Evolutionary conservation across 1,284 basidiomycete species (phyloP).

Genomic region (Meripilus lineatus): DNA sequence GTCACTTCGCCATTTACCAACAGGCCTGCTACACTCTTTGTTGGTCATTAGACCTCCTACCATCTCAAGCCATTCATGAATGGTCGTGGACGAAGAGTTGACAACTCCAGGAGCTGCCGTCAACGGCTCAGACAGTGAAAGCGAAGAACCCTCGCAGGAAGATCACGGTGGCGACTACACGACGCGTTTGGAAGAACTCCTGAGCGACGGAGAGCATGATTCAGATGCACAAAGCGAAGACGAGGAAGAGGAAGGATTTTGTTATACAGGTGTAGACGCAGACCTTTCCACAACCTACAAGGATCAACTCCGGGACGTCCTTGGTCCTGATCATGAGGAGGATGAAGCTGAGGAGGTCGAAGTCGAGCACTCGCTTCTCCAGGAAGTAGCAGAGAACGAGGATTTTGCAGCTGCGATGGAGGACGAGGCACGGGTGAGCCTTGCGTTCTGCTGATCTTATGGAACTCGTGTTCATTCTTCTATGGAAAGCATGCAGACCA

Average conservation of each 20-base stretch:
- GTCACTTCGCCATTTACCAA: too few relatives aligned
- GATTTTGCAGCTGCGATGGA: slow-evolving; percentile 28
- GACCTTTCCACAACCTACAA: slow-evolving; percentile 41
- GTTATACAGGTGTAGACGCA: slow-evolving; percentile 70
- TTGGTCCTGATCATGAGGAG: slow-evolving; percentile 58
- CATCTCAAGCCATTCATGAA: too few relatives aligned
- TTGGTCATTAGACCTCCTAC: too few relatives aligned
- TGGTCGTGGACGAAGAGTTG: too few relatives aligned
- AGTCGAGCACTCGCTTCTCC: slow-evolving; percentile 31
- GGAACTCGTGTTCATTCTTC: background rate
- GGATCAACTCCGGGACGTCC: slow-evolving; percentile 67
- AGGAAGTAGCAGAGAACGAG: slow-evolving; percentile 32
- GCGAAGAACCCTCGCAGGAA: slow-evolving; percentile 28
- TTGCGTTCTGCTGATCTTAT: slow-evolving; percentile 3
- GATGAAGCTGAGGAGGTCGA: slow-evolving; percentile 41
- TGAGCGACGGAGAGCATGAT: slow-evolving; percentile 37
- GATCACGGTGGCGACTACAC: slow-evolving; percentile 56
- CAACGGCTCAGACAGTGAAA: slow-evolving; percentile 29
- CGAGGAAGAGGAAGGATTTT: slow-evolving; percentile 56
- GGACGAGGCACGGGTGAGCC: slow-evolving; percentile 38
- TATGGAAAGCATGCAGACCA: slow-evolving; percentile 9
- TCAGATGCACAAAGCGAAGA: slow-evolving; percentile 38
- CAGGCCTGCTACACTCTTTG: too few relatives aligned
- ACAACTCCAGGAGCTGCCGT: too few relatives aligned
- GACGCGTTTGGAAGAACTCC: slow-evolving; percentile 67